Evolutionary conservation across 1,284 basidiomycete species (phyloP).

Genomic region (Termitomyces sp.): DNA sequence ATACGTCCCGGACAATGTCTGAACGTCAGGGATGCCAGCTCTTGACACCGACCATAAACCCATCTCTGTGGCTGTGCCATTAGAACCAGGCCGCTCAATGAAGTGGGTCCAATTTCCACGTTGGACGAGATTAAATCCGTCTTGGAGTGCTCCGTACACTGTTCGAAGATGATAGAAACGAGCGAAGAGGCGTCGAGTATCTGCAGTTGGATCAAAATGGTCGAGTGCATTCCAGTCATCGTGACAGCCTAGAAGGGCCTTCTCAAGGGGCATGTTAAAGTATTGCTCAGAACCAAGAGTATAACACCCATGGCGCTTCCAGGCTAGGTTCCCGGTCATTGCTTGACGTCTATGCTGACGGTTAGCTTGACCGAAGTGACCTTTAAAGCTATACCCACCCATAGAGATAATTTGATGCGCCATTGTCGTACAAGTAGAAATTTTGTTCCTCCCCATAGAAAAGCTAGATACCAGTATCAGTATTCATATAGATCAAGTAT

Average conservation of each 20-base stretch:
- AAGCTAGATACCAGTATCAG: constrained; percentile 35
- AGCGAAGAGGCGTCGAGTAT: constrained; percentile 66
- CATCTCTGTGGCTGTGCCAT: constrained; percentile 73
- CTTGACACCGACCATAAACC: constrained; percentile 81
- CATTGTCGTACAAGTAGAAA: constrained; percentile 80
- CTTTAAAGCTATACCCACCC: constrained; percentile 46
- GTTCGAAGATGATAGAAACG: constrained; percentile 71
- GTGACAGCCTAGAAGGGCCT: constrained; percentile 71
- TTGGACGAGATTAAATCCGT: constrained; percentile 77
- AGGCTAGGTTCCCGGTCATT: constrained; percentile 79
- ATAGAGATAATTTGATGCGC: constrained; percentile 83
- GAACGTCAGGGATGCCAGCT: constrained; percentile 49
- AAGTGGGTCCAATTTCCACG: constrained; percentile 78
- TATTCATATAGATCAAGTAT: background rate
- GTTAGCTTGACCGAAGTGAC: background rate
- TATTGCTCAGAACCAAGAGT: constrained; percentile 83
- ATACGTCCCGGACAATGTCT: constrained; percentile 54
- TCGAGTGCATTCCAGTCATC: constrained; percentile 88
- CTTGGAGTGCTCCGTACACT: constrained; percentile 70
- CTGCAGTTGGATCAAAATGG: constrained; percentile 86
- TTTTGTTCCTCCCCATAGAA: constrained; percentile 90
- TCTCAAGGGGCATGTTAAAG: constrained; percentile 83
- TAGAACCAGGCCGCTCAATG: constrained; percentile 80
- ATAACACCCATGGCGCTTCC: constrained; percentile 92
- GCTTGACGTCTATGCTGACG: constrained; percentile 71